These are phyloP conservation scores for Fusarium sp. DNA, from an alignment of 2,329 filamentous ascomycete species.

Conservation along the genomic window DNA sequence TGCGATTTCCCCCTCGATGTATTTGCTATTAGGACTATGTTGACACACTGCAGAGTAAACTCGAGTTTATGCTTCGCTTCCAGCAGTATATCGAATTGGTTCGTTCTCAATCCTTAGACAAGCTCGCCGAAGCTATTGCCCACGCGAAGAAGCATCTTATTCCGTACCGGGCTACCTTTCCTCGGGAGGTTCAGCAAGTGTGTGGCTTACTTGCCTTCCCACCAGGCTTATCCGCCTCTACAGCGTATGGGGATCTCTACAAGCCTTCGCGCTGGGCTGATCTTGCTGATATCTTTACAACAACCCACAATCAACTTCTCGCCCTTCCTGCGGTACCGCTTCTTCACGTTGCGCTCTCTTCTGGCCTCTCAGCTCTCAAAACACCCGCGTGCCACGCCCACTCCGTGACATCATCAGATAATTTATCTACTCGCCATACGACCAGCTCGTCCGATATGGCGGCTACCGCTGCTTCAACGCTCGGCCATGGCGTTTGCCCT, in stretches of 20 bases:
- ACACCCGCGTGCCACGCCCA: slow-evolving; percentile 85
- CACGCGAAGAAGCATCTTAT: slow-evolving; percentile 88
- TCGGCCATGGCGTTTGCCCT: slow-evolving; percentile 85
- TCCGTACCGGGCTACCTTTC: slow-evolving; percentile 76
- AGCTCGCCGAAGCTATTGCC: slow-evolving; percentile 79
- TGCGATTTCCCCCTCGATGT: slow-evolving; percentile 55
- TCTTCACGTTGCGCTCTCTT: slow-evolving; percentile 89
- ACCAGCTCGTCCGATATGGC: slow-evolving; percentile 65
- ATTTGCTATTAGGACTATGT: background rate
- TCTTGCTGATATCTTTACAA: slow-evolving; percentile 84
- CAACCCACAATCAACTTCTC: slow-evolving; percentile 88
- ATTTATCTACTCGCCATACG: slow-evolving; percentile 34
- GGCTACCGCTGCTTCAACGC: slow-evolving; percentile 53
- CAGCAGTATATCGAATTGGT: slow-evolving; percentile 97
- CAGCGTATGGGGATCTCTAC: slow-evolving; percentile 73
- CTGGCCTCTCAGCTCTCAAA: slow-evolving; percentile 93
- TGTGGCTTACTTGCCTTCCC: slow-evolving; percentile 84
- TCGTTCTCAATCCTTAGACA: slow-evolving; percentile 72
- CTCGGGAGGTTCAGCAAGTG: slow-evolving; percentile 76
- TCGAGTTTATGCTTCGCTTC: slow-evolving; percentile 93
- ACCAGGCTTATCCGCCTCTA: slow-evolving; percentile 60
- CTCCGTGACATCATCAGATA: slow-evolving; percentile 13
- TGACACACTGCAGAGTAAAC: slow-evolving; percentile 71
- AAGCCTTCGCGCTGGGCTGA: slow-evolving; percentile 77
- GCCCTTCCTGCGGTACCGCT: slow-evolving; percentile 85